Evolutionary conservation across 345 rosid species (phyloP).

Genomic region (Conringia planisiliqua): DNA sequence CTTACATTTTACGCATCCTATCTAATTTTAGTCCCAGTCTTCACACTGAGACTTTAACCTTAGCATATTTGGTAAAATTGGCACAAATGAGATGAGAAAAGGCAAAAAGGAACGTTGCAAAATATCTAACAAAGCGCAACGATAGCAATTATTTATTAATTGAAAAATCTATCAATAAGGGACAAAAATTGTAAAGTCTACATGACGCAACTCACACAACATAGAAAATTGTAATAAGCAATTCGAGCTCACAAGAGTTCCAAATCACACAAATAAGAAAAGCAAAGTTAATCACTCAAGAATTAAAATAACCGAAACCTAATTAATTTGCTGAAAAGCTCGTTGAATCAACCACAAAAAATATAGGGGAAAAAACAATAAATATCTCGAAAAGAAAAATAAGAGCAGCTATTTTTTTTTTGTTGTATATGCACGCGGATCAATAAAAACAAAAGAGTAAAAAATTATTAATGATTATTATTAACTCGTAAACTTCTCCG

Average conservation of each 20-base stretch:
- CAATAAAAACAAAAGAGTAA: slow-evolving; percentile 11
- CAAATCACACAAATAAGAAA: slow-evolving; percentile 9
- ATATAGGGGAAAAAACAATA: neutral
- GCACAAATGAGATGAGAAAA: neutral
- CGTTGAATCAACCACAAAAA: slow-evolving; percentile 26
- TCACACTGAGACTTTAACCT: neutral
- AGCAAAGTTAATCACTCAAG: neutral
- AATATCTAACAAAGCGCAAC: neutral
- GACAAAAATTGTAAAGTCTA: neutral
- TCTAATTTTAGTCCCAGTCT: neutral
- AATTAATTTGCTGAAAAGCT: slow-evolving; percentile 19
- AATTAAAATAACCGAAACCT: slow-evolving; percentile 8
- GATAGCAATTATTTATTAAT: neutral
- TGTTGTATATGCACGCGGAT: slow-evolving; percentile 27
- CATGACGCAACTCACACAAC: slow-evolving; percentile 4
- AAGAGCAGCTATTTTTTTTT: neutral
- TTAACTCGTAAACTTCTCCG: slow-evolving; percentile 16
- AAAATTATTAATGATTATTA: slow-evolving; percentile 3
- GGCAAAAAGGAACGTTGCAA: neutral
- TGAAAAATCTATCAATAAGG: neutral
- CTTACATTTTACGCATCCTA: neutral
- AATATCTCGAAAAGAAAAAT: neutral
- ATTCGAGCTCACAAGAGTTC: slow-evolving; percentile 14
- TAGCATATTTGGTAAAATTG: neutral
- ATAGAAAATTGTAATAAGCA: slow-evolving; percentile 3